Conservation (phyloP, 2,329 filamentous ascomycete genomes). For the Cordyceps tenuipes region DNA sequence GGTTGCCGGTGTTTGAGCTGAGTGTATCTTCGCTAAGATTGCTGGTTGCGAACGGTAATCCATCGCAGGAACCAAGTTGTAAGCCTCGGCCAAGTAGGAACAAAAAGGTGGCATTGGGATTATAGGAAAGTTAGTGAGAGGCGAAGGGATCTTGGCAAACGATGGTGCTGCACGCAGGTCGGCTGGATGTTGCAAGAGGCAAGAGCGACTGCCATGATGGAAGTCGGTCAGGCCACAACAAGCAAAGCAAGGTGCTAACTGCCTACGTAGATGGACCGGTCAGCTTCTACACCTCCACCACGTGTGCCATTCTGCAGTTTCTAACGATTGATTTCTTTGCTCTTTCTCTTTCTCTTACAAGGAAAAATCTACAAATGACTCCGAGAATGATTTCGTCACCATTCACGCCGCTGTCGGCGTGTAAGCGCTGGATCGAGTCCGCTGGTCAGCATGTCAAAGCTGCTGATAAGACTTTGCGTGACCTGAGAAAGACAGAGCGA, state of each 20-base stretch:
- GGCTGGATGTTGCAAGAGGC: neutral
- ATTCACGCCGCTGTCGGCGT: neutral
- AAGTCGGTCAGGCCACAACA: neutral
- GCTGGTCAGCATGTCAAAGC: conserved; percentile 20
- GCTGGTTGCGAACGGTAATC: neutral
- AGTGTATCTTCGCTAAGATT: neutral
- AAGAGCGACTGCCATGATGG: neutral
- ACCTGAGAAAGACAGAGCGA: conserved; percentile 17
- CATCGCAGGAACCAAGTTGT: neutral
- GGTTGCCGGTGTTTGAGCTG: neutral
- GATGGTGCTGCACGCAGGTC: neutral
- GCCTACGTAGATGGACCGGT: too few relatives aligned
- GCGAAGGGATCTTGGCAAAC: neutral
- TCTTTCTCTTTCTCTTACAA: too few relatives aligned
- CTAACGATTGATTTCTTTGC: too few relatives aligned
- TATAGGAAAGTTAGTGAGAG: conserved; percentile 12
- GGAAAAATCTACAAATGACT: neutral
- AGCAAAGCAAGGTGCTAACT: too few relatives aligned
- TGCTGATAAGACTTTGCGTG: conserved; percentile 20
- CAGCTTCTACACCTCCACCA: too few relatives aligned
- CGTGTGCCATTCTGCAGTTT: too few relatives aligned
- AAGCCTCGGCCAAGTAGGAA: neutral
- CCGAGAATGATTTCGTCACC: neutral
- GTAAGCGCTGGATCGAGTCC: conserved; percentile 14
- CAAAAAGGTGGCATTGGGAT: conserved; percentile 19